phyloP scores from a whole-genome alignment of 257 asterid genomes.

The Solanum chiquidenum region DNA sequence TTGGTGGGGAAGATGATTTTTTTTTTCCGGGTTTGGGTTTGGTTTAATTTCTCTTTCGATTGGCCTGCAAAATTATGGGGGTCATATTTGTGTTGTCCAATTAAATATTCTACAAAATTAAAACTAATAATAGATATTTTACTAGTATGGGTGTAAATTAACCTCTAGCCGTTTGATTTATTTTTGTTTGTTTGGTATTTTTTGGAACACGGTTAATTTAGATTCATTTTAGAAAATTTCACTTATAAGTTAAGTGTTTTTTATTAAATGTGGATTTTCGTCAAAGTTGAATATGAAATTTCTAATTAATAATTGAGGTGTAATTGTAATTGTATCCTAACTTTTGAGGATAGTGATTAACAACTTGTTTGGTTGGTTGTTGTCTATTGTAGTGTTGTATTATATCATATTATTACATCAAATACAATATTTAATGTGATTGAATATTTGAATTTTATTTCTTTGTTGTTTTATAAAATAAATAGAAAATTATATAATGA shows the following conservation, averaged over 20 bases:
- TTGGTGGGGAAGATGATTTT: neutral
- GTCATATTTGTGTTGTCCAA: neutral
- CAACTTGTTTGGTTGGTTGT: neutral
- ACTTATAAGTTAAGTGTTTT: neutral
- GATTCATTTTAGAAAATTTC: rapidly evolving
- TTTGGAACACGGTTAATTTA: neutral
- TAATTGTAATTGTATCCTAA: neutral
- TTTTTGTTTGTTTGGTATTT: neutral
- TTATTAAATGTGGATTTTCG: neutral
- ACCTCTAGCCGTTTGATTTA: neutral
- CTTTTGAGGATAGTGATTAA: neutral
- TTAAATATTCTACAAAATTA: neutral
- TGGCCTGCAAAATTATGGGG: constrained; percentile 1
- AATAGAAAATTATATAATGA: neutral
- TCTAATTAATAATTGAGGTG: neutral
- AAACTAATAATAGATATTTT: neutral
- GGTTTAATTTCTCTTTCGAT: constrained; percentile 1
- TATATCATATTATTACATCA: neutral
- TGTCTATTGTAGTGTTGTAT: neutral
- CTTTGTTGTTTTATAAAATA: no score
- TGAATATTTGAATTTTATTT: neutral
- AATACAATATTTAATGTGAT: rapidly evolving
- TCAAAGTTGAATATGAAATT: neutral
- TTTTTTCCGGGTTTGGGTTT: neutral
- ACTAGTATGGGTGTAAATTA: neutral